Conservation (phyloP, 306 rosid species). For the Rubus parviflorus region DNA sequence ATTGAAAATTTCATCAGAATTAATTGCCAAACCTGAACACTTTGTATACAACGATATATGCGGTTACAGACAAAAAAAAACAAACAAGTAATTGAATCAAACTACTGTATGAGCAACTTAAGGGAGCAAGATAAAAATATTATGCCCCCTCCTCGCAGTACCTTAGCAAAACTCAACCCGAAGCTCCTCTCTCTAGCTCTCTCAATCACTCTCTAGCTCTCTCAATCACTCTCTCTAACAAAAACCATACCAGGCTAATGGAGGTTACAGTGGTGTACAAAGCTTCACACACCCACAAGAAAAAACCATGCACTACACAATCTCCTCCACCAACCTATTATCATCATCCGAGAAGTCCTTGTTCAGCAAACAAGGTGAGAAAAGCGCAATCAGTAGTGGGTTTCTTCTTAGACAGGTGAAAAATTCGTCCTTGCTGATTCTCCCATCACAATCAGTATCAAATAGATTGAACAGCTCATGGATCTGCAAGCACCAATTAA, state of each 20-base stretch:
- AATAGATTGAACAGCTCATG: constrained; percentile 56
- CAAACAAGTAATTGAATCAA: neutral
- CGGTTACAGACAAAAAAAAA: constrained; percentile 6
- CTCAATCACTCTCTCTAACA: neutral
- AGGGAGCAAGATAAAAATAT: constrained; percentile 21
- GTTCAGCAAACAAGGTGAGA: constrained; percentile 47
- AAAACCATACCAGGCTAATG: constrained; percentile 21
- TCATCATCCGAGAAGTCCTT: constrained; percentile 31
- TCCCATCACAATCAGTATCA: constrained; percentile 59
- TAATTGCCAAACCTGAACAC: neutral
- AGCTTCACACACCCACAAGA: neutral
- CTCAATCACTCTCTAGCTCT: neutral
- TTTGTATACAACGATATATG: neutral
- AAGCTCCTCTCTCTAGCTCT: neutral
- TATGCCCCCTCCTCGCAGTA: constrained; percentile 22
- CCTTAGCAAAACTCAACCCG: neutral
- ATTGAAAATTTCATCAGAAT: neutral
- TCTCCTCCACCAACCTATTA: constrained; percentile 38
- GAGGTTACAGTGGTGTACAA: constrained; percentile 15
- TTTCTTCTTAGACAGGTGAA: constrained; percentile 54
- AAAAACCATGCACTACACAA: constrained; percentile 36
- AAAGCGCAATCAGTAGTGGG: constrained; percentile 80
- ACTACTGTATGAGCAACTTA: constrained; percentile 19
- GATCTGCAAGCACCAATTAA: constrained; percentile 47
- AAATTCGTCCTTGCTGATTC: constrained; percentile 63